Evolutionary conservation across 352 stramenopile genomes (phyloP).

Genomic region (Phytophthora sp.): DNA sequence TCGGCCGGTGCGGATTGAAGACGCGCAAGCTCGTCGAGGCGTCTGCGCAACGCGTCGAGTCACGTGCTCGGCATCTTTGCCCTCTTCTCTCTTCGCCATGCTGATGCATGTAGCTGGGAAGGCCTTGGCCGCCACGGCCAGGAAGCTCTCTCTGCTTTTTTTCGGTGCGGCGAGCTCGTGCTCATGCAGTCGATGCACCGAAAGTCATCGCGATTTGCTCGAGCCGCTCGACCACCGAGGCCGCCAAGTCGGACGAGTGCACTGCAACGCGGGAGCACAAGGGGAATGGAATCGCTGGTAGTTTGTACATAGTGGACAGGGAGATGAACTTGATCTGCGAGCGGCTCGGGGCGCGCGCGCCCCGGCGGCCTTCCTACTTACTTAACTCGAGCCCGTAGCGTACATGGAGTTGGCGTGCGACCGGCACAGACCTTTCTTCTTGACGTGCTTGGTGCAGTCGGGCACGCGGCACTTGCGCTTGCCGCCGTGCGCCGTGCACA

Average conservation of each 20-base stretch:
- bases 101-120: too few relatives aligned
- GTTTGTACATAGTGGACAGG: slow-evolving; percentile 29
- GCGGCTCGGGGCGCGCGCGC: neutral
- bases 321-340: slow-evolving; percentile 8
- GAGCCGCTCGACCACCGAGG: slow-evolving; percentile 4
- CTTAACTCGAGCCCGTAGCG: slow-evolving; percentile 26
- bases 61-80: too few relatives aligned
- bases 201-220: slow-evolving; percentile 12
- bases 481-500: slow-evolving; percentile 87
- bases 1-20: too few relatives aligned
- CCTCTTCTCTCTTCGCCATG: too few relatives aligned
- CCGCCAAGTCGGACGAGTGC: too few relatives aligned
- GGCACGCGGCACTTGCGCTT: slow-evolving; percentile 84
- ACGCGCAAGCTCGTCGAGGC: too few relatives aligned
- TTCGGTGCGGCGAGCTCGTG: slow-evolving; percentile 6
- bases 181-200: slow-evolving; percentile 17
- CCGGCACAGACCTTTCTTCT: slow-evolving; percentile 83
- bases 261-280: too few relatives aligned
- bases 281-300: too few relatives aligned
- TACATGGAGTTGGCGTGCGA: slow-evolving; percentile 79
- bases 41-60: too few relatives aligned
- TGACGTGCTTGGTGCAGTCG: slow-evolving; percentile 86
- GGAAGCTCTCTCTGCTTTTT: too few relatives aligned
- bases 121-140: too few relatives aligned
- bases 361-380: slow-evolving; percentile 2